Conservation (phyloP, 2,329 filamentous ascomycete genomes). For the Paraphaeosphaeria sporulosa region DNA sequence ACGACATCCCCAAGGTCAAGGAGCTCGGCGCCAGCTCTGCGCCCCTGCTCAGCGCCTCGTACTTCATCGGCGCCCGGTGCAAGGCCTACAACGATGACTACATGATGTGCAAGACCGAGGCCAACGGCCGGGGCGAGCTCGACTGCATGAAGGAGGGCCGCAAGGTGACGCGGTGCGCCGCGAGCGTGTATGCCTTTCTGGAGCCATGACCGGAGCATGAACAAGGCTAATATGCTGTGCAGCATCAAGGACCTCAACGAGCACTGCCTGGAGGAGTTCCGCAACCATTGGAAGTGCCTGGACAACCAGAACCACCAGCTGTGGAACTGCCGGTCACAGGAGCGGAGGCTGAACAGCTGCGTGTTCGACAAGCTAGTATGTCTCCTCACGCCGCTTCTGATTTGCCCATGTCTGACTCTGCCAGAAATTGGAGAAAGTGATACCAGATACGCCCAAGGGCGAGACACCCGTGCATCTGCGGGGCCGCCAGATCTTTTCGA, state of each 20-base stretch:
- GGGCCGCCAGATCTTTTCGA: slow-evolving; percentile 54
- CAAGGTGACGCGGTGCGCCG: slow-evolving; percentile 94
- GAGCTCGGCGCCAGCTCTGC: slow-evolving; percentile 94
- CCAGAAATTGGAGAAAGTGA: slow-evolving; percentile 61
- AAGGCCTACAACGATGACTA: slow-evolving; percentile 97
- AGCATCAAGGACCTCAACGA: slow-evolving; percentile 96
- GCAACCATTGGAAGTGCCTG: slow-evolving; percentile 91
- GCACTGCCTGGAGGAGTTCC: slow-evolving; percentile 89
- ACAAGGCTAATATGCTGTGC: slow-evolving; percentile 26
- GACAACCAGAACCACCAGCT: slow-evolving; percentile 98
- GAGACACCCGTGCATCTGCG: slow-evolving; percentile 59
- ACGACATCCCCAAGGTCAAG: slow-evolving; percentile 88
- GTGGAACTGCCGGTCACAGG: slow-evolving; percentile 89
- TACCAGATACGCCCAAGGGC: slow-evolving; percentile 58
- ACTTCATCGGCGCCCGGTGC: slow-evolving; percentile 97
- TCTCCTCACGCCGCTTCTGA: slow-evolving; percentile 26
- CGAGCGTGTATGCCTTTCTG: slow-evolving; percentile 75
- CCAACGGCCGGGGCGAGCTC: slow-evolving; percentile 87
- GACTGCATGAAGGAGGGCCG: slow-evolving; percentile 96
- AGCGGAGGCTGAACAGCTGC: slow-evolving; percentile 93
- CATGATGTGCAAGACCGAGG: slow-evolving; percentile 99
- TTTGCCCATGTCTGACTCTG: slow-evolving; percentile 11
- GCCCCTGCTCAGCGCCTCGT: slow-evolving; percentile 88
- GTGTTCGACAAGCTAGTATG: slow-evolving; percentile 94
- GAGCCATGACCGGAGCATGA: background rate